phyloP scores from a whole-genome alignment of 2,329 filamentous ascomycete species.

The Chaetothyriales sp. region DNA sequence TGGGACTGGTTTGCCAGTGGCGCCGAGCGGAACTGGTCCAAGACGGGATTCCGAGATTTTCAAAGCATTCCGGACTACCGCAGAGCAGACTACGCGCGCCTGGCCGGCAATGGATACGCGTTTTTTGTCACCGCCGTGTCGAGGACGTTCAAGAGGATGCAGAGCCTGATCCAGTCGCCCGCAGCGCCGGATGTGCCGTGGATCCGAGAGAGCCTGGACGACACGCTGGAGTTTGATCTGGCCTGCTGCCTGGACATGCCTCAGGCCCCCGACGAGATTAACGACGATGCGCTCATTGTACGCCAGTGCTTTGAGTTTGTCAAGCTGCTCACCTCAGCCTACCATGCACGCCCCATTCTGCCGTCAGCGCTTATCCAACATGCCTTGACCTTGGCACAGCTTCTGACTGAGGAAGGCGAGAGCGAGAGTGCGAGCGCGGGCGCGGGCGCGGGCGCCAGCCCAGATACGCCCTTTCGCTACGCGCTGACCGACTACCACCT shows the following conservation, averaged over 20 bases:
- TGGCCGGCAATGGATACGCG: not conserved
- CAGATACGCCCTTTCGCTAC: not conserved
- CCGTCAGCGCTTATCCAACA: not conserved
- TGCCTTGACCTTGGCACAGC: not conserved
- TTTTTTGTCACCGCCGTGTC: not conserved
- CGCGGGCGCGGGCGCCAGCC: no score
- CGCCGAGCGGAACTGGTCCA: not conserved
- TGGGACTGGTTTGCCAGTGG: not conserved
- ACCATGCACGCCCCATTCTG: not conserved
- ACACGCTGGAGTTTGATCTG: not conserved
- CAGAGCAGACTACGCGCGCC: not conserved
- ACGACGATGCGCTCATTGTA: not conserved
- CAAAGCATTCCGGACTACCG: not conserved
- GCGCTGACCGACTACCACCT: not conserved
- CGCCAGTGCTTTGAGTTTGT: not conserved
- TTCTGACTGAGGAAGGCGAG: not conserved
- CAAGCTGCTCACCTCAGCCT: not conserved
- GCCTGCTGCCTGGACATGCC: not conserved
- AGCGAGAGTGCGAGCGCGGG: not conserved
- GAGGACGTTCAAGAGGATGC: not conserved
- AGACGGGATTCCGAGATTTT: not conserved
- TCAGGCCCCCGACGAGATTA: not conserved
- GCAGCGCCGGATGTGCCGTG: not conserved
- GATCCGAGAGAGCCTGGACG: not conserved
- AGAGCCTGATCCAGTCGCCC: not conserved